Evolutionary conservation across 2,329 filamentous ascomycete species (phyloP), one percentile per base, ranked within the genome.

Genomic region (Talaromyces sp.): DNA sequence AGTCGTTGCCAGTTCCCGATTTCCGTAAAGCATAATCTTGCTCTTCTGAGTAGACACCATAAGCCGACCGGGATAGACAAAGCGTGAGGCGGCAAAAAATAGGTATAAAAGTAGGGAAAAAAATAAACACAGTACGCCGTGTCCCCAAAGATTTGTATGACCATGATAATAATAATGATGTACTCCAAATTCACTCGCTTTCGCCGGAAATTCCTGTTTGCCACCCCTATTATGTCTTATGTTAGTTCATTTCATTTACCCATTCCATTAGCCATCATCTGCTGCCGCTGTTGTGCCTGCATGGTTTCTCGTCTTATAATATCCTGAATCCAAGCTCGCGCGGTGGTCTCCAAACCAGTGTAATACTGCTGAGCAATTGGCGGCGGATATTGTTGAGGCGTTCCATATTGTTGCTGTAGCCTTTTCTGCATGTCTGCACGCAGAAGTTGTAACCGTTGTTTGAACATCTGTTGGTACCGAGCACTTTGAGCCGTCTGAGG

Each of bases 251-350:
- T 54, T 65, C 64, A 73, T 55, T 70, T 73, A 5, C 70, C 71
- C 67, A 72, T 71, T 25, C 69, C 71, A 58, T 73, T 74, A 37
- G 73, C 70, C 73, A 75, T 75, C 70, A 75, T 74, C 45, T 72
- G 74, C 60, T 74, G 58, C 17, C 50, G 54, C 40, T 60, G 59
- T 53, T 74, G 72, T 52, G 63, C 60, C 19, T 75, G 69, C 53
- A 69, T 61, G 69, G 37, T 70, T 52, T 69, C 73, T 40, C 70
- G 69, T 50, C 69, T 71, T 64, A 76, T 73, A 17, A 74, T 53
- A 19, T 75, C 71, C 36, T 70, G 65, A 35, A 75, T 65, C 65
- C 67, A 74, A n/a, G 63, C 61, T 60, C 72, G 73, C 13, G 73
- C 72, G 19, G 55, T 68, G 56, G 71, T 70, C 57, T 75, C 73